Evolutionary conservation across 1,139 yeast species (phyloP).

Genomic region (Blastobotrys niveus): DNA sequence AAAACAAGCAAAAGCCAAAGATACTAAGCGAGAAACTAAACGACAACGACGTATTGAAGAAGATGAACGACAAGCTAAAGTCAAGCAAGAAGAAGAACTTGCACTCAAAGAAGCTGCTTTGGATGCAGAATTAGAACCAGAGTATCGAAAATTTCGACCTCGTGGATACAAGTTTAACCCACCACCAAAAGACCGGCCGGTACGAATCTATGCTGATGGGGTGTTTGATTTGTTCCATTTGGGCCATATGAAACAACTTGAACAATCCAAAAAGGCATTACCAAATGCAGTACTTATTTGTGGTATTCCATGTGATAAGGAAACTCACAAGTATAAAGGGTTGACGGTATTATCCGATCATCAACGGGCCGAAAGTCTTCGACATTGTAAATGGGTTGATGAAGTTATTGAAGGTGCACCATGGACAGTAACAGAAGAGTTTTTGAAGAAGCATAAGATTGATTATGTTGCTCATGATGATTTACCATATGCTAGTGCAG

Average conservation of each 20-base stretch:
- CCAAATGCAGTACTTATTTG: slow-evolving; percentile 79
- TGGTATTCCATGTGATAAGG: slow-evolving; percentile 85
- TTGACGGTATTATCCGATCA: slow-evolving; percentile 81
- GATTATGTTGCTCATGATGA: slow-evolving; percentile 99
- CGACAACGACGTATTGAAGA: slow-evolving; percentile 12
- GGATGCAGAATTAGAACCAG: slow-evolving; percentile 50
- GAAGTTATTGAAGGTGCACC: slow-evolving; percentile 94
- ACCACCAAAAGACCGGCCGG: slow-evolving; percentile 83
- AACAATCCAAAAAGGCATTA: slow-evolving; percentile 92
- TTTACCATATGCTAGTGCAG: slow-evolving; percentile 84
- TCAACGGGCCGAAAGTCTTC: slow-evolving; percentile 82
- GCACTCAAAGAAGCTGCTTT: slow-evolving; percentile 42
- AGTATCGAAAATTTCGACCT: slow-evolving; percentile 36
- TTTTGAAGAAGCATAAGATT: slow-evolving; percentile 68
- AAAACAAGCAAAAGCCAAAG: background rate
- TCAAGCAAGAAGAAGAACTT: slow-evolving; percentile 15
- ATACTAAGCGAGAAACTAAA: slow-evolving; percentile 3
- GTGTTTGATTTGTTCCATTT: slow-evolving; percentile 93
- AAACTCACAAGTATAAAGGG: slow-evolving; percentile 90
- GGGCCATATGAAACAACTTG: slow-evolving; percentile 96
- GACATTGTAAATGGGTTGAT: slow-evolving; percentile 95
- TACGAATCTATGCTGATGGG: slow-evolving; percentile 93
- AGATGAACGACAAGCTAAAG: slow-evolving; percentile 18
- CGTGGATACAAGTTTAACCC: slow-evolving; percentile 50
- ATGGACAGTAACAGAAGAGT: slow-evolving; percentile 87